phyloP scores from a whole-genome alignment of 2,329 filamentous ascomycete genomes.

The Mollisiaceae sp. region DNA sequence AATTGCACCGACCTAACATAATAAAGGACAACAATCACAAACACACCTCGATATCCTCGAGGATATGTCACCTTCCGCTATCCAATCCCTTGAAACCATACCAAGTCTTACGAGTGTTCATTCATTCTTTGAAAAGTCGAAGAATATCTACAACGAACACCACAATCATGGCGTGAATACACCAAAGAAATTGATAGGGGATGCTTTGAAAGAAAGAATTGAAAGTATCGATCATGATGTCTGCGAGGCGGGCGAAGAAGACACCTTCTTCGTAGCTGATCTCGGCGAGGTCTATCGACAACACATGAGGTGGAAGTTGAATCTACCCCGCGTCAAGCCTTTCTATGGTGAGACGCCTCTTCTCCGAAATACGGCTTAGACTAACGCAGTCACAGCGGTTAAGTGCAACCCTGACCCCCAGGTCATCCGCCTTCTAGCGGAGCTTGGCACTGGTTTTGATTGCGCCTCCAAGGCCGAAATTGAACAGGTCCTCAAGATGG shows the following conservation, averaged over 20 bases:
- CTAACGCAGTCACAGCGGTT: slow-evolving; percentile 66
- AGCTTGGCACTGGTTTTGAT: slow-evolving; percentile 93
- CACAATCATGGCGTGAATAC: slow-evolving; percentile 38
- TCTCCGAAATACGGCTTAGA: slow-evolving; percentile 7
- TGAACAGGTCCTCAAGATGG: slow-evolving; percentile 83
- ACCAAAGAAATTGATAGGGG: slow-evolving; percentile 82
- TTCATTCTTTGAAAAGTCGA: slow-evolving; percentile 38
- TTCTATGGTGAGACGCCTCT: slow-evolving; percentile 77
- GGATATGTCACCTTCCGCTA: slow-evolving; percentile 73
- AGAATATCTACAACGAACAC: slow-evolving; percentile 36
- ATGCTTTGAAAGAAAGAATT: slow-evolving; percentile 85
- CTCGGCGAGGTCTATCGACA: slow-evolving; percentile 98
- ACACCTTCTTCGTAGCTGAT: slow-evolving; percentile 98
- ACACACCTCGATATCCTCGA: slow-evolving; percentile 34
- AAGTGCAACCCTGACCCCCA: slow-evolving; percentile 97
- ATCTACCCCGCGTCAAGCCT: slow-evolving; percentile 88
- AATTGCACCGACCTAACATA: slow-evolving; percentile 14
- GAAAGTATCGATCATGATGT: slow-evolving; percentile 82
- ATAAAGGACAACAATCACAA: slow-evolving; percentile 14
- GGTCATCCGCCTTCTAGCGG: slow-evolving; percentile 85
- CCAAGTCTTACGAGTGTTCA: slow-evolving; percentile 40
- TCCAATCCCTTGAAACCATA: slow-evolving; percentile 54
- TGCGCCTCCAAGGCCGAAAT: slow-evolving; percentile 98
- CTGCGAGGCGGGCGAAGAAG: slow-evolving; percentile 92
- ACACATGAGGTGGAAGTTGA: slow-evolving; percentile 97